Percentiles rank a stretch among this genome's conserved stretches.
These are phyloP conservation scores for Picea sitchensis DNA, from an alignment of 75 land plant species.

Conservation along the genomic window DNA sequence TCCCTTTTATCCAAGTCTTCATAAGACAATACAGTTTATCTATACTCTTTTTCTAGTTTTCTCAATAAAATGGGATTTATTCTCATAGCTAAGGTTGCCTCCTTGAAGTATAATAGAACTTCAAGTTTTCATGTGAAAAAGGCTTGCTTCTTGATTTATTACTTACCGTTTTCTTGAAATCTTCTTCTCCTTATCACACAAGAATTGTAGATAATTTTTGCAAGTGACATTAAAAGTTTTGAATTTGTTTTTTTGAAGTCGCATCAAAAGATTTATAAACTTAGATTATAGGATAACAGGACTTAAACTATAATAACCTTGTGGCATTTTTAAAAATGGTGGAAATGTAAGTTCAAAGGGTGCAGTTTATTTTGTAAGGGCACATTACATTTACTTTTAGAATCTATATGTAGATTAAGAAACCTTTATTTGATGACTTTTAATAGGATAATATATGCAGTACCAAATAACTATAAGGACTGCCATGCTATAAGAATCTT, in stretches of 20 bases:
- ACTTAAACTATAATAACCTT: no score
- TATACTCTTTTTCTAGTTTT: no score
- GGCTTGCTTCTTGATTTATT: neutral
- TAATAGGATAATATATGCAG: neutral
- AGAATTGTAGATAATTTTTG: neutral
- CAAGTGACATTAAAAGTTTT: neutral
- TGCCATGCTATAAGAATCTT: no score
- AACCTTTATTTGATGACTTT: neutral
- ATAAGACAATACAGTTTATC: neutral
- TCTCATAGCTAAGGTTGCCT: neutral
- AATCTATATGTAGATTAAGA: neutral
- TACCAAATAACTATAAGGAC: neutral
- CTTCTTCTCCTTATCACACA: no score
- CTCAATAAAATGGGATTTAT: neutral
- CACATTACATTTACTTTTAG: neutral
- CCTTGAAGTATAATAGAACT: neutral
- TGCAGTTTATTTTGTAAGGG: neutral
- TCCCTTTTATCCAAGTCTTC: neutral
- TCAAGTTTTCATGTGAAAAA: neutral
- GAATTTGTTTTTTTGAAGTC: no score
- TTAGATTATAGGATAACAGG: no score
- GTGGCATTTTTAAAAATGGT: neutral
- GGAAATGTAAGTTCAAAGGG: neutral
- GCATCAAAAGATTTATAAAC: no score
- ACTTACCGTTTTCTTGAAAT: neutral